Evolutionary conservation across 495 filamentous ascomycete species (phyloP), one percentile per base, ranked within the genome.

Genomic region (Penicillium subrubescens): DNA sequence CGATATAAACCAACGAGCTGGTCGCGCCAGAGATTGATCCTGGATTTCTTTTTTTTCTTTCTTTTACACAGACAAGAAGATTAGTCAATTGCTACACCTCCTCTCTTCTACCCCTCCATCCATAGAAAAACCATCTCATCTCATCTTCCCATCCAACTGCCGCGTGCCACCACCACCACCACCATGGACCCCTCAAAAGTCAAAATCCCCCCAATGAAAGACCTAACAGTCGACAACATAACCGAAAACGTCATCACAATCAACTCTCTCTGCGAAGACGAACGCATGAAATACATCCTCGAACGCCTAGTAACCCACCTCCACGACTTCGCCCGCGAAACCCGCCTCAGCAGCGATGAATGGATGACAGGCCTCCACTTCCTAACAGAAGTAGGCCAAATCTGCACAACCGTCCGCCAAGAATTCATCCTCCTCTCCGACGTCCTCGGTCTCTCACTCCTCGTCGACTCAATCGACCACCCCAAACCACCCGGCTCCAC

Each of bases 341-440:
- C 91, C 17, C 82, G 91, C 17, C 83, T 95, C 54, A 92, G 89
- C 73, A 89, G 86, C 14, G 83, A 83, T 15, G 92, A 95, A 80
- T 95, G 92, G 92, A 92, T 90, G 89, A 76, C 81, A 0, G 89
- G 86, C 12, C 77, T 94, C 34, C 72, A 80, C 15, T 95, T 93
- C 77, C 74, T 95, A 56, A 90, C 89, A 3, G 81, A 81, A 58
- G 88, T 88, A n/a, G 91, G 91, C 14, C 82, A 94, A 71, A 92
- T 89, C 29, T 88, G 85, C 67, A 88, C 77, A 44, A 84, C 89
- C 68, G 90, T 91, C 44, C 84, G 92, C 62, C 88, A 90, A 86
- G 94, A 97, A 84, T 97, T 92, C 82, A 97, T 97, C 77, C 90
- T 97, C 58, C 92, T 97, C 67, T 95, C 91, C 58, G 94, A 97